These are phyloP conservation scores for Trichoderma hamatum DNA, from an alignment of 2,329 filamentous ascomycete species.

Conservation along the genomic window DNA sequence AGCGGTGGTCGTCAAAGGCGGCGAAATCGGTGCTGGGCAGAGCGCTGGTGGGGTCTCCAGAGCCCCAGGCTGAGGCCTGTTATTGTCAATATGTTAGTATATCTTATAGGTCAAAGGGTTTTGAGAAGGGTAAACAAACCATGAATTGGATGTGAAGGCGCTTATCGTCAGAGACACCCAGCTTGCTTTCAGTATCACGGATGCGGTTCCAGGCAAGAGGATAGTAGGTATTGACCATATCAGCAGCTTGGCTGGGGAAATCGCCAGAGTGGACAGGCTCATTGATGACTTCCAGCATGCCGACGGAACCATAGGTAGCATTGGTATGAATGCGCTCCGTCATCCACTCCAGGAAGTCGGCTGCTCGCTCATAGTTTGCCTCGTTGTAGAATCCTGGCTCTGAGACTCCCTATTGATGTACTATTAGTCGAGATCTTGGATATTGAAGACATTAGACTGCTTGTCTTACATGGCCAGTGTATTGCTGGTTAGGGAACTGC, in stretches of 20 bases:
- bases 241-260: constrained; percentile 31
- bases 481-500: constrained; percentile 33
- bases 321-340: constrained; percentile 54
- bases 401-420: constrained; percentile 13
- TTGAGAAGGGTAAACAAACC: constrained; percentile 33
- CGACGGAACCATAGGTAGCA: constrained; percentile 55
- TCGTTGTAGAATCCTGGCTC: constrained; percentile 57
- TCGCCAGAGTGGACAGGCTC: constrained; percentile 52
- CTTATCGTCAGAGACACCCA: constrained; percentile 47
- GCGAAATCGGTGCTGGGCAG: constrained; percentile 49
- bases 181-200: constrained; percentile 49
- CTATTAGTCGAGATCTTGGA: background rate
- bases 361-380: constrained; percentile 59
- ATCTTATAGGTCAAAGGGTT: background rate
- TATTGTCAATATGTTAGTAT: constrained; percentile 10
- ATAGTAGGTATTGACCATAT: constrained; percentile 36
- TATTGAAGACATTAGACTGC: too few relatives aligned
- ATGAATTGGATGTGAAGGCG: constrained; percentile 56
- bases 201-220: constrained; percentile 42
- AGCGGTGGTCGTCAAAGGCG: constrained; percentile 62
- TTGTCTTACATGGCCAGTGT: constrained; percentile 34
- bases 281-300: constrained; percentile 62
- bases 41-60: constrained; percentile 54
- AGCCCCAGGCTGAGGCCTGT: constrained; percentile 54
- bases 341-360: constrained; percentile 60